Evolutionary conservation across 169 alveolate genomes (phyloP).

Genomic region (Plasmodium falciparum): DNA sequence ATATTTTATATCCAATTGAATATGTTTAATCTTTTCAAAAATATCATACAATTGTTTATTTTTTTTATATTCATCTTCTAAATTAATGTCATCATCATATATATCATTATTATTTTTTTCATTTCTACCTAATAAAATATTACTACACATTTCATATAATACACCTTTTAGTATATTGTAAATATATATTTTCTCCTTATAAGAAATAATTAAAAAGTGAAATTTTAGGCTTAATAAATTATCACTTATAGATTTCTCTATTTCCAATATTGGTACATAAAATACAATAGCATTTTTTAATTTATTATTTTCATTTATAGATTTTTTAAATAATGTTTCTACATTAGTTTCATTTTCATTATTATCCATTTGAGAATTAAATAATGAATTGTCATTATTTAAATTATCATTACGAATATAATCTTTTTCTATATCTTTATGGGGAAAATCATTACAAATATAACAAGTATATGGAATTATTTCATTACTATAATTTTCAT

Average conservation of each 20-base stretch:
- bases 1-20: conserved; percentile 28
- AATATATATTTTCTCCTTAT: conserved; percentile 22
- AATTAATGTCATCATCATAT: not conserved
- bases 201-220: conserved; percentile 8
- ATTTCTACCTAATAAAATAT: not conserved
- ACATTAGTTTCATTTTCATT: conserved; percentile 15
- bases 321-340: conserved; percentile 4
- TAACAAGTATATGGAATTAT: conserved; percentile 5
- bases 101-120: not conserved
- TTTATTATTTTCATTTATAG: conserved; percentile 13
- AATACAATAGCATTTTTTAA: conserved; percentile 58
- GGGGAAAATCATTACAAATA: not conserved
- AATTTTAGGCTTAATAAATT: conserved; percentile 25
- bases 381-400: not conserved
- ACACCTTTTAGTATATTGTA: conserved; percentile 28
- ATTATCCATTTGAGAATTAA: not conserved
- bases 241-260: conserved; percentile 69
- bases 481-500: not conserved
- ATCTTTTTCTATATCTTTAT: not conserved
- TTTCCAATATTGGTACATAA: conserved; percentile 65
- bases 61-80: not conserved
- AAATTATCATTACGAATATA: not conserved
- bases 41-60: not conserved
- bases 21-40: conserved; percentile 13
- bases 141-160: conserved; percentile 10